A percentile compares a stretch with the other conserved stretches of the same genome.
These are phyloP conservation scores for Nothopassalora personata DNA, from an alignment of 2,329 filamentous ascomycete species.

Conservation along the genomic window DNA sequence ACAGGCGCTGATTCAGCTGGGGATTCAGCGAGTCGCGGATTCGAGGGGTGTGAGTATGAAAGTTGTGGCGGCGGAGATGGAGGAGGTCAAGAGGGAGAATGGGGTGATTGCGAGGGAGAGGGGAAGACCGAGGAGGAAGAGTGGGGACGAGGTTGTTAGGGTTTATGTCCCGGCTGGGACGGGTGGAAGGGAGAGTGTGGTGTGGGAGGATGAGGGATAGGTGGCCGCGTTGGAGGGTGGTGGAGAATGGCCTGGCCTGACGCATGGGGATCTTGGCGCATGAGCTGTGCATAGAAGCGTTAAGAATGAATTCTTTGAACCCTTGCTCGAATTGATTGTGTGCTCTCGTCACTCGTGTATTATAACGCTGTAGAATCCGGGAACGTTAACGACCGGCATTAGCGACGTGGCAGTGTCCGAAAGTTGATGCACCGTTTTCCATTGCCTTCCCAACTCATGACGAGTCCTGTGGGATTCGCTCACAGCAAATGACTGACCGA, in stretches of 20 bases:
- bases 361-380: not conserved
- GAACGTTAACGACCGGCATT: not conserved
- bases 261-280: too few species aligned
- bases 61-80: not conserved
- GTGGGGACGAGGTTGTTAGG: not conserved
- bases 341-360: not conserved
- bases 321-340: not conserved
- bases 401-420: not conserved
- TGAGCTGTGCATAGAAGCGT: not conserved
- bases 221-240: not conserved
- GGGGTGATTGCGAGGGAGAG: not conserved
- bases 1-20: not conserved
- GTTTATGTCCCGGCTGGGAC: not conserved
- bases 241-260: too few species aligned
- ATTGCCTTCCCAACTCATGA: too few species aligned
- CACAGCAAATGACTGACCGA: too few species aligned
- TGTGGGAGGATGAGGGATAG: not conserved
- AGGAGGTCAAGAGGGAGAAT: not conserved
- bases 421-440: not conserved
- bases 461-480: too few species aligned
- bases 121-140: not conserved
- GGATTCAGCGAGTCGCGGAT: not conserved
- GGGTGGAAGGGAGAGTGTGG: not conserved
- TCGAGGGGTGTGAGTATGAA: not conserved
- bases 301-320: not conserved